Percentiles rank a stretch among this genome's conserved stretches.
phyloP scores from a whole-genome alignment of 139 green algal genomes.

The Diplosphaera chodatii region DNA sequence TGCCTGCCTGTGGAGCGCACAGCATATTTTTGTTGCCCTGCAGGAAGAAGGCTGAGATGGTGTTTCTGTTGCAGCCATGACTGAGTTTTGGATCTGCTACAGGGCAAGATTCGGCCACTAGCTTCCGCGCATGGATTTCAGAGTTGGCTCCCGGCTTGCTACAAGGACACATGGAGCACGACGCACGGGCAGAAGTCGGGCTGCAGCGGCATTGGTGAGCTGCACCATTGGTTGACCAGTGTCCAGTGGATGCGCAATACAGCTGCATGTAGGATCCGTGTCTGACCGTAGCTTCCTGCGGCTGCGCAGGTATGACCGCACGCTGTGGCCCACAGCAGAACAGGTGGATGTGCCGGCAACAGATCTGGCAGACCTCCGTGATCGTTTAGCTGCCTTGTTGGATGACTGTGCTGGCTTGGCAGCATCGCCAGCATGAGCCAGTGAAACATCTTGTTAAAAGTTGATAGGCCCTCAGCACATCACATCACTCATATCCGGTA shows the following conservation, averaged over 20 bases:
- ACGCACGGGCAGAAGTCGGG: conserved; percentile 15
- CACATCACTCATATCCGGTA: too few relatives aligned
- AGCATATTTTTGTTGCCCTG: too few relatives aligned
- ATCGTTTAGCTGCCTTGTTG: conserved; percentile 5
- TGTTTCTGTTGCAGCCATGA: too few relatives aligned
- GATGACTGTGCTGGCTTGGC: background rate
- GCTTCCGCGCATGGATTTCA: conserved; percentile 35
- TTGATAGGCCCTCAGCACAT: too few relatives aligned
- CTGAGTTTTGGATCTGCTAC: too few relatives aligned
- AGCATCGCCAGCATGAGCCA: background rate
- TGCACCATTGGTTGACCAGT: too few relatives aligned
- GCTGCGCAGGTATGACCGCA: conserved; percentile 20
- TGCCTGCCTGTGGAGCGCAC: too few relatives aligned
- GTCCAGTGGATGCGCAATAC: too few relatives aligned
- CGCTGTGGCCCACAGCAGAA: background rate
- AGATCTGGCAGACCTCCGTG: background rate
- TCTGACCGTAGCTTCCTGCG: too few relatives aligned
- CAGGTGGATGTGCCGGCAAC: background rate
- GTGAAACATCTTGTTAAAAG: too few relatives aligned
- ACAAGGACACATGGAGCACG: conserved; percentile 37
- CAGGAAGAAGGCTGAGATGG: too few relatives aligned
- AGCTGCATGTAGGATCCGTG: too few relatives aligned
- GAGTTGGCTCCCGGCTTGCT: conserved; percentile 49
- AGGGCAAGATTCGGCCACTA: conserved; percentile 7
- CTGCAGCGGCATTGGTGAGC: conserved; percentile 14